Percentiles rank a stretch among this genome's conserved stretches.
These are phyloP conservation scores for Lithohypha guttulata DNA, from an alignment of 2,329 filamentous ascomycete species.

Conservation along the genomic window DNA sequence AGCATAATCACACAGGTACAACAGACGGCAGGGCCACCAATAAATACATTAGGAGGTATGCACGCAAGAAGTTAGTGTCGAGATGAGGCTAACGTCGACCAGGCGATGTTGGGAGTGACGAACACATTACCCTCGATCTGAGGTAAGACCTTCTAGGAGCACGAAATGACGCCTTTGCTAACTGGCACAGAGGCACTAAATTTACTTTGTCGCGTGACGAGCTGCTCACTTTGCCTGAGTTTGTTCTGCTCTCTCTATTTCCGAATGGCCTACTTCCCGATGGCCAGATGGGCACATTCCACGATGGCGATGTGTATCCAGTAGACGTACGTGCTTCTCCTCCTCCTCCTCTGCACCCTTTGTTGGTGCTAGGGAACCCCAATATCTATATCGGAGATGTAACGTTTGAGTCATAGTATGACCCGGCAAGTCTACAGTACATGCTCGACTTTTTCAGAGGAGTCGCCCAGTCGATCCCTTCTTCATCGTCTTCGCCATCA, in stretches of 20 bases:
- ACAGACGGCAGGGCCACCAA: slow-evolving; percentile 72
- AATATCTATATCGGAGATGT: slow-evolving; percentile 38
- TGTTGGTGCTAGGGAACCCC: slow-evolving; percentile 21
- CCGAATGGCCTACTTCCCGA: slow-evolving; percentile 97
- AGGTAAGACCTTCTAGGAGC: too few relatives aligned
- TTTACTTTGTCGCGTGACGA: slow-evolving; percentile 94
- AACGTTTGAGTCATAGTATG: slow-evolving; percentile 61
- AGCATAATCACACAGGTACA: slow-evolving; percentile 99
- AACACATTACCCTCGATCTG: slow-evolving; percentile 23
- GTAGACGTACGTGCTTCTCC: slow-evolving; percentile 68
- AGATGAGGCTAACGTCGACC: slow-evolving; percentile 3
- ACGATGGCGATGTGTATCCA: slow-evolving; percentile 87
- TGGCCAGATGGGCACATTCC: slow-evolving; percentile 85
- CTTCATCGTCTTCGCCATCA: slow-evolving; percentile 56
- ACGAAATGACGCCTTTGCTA: too few relatives aligned
- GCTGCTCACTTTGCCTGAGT: slow-evolving; percentile 88
- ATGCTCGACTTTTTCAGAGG: slow-evolving; percentile 98
- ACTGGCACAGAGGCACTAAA: slow-evolving; percentile 69
- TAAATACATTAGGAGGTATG: slow-evolving; percentile 79
- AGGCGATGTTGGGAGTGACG: slow-evolving; percentile 21
- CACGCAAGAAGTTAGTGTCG: slow-evolving; percentile 3
- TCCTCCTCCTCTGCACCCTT: slow-evolving; percentile 18
- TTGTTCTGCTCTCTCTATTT: slow-evolving; percentile 93
- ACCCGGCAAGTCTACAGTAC: slow-evolving; percentile 90
- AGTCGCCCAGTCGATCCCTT: slow-evolving; percentile 90